phyloP scores from a whole-genome alignment of 176 grass and related monocot genomes.

The Avena insularis region DNA sequence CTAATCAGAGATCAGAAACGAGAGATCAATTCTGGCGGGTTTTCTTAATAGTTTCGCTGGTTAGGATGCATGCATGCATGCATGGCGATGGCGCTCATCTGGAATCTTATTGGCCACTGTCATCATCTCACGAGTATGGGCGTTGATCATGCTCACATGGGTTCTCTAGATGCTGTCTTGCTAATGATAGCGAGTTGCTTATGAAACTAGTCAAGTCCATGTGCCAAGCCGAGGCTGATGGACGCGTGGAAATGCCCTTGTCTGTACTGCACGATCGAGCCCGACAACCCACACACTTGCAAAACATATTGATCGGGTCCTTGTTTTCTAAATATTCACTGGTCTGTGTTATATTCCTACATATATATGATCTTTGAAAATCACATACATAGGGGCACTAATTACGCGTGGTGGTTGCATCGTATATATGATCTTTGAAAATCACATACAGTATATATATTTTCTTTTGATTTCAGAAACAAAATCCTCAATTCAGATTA shows the following conservation, averaged over 20 bases:
- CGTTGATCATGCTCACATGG: conserved; percentile 46
- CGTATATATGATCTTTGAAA: neutral
- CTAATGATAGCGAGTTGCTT: neutral
- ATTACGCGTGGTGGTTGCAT: too few species aligned
- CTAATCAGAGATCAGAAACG: neutral
- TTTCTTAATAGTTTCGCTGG: neutral
- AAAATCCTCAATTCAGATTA: neutral
- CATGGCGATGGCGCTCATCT: conserved; percentile 6
- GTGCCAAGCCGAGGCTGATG: neutral
- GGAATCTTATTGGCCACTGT: conserved; percentile 32
- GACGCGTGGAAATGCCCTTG: conserved; percentile 32
- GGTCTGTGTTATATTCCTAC: neutral
- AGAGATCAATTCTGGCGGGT: neutral
- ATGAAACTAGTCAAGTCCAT: conserved; percentile 24
- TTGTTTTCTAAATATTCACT: neutral
- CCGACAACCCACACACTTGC: conserved; percentile 18
- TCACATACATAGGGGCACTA: neutral
- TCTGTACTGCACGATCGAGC: conserved; percentile 1
- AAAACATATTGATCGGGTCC: too few species aligned
- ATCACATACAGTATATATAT: neutral
- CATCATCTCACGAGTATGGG: conserved; percentile 13
- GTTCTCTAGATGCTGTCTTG: conserved; percentile 42
- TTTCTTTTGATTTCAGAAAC: neutral
- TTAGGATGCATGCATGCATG: conserved; percentile 32
- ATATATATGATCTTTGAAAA: neutral